phyloP scores from a whole-genome alignment of 2,329 filamentous ascomycete genomes.

The Aspergillus unguis region DNA sequence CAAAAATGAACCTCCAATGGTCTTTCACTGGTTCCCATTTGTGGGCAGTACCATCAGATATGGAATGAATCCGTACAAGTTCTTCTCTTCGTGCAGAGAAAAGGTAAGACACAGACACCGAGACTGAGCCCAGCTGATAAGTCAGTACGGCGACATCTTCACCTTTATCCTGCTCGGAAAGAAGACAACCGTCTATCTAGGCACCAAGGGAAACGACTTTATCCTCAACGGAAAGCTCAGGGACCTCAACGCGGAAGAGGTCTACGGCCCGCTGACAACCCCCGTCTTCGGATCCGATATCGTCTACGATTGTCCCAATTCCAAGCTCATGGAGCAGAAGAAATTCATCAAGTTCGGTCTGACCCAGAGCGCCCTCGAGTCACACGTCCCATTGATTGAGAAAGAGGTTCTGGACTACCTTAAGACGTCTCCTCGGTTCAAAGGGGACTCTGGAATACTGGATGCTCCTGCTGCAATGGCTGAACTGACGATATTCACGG shows the following conservation, averaged over 20 bases:
- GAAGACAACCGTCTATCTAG: conserved; percentile 82
- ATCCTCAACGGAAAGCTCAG: conserved; percentile 88
- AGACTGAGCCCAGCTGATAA: conserved; percentile 11
- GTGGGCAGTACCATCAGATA: conserved; percentile 46
- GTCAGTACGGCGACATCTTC: conserved; percentile 82
- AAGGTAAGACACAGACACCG: conserved; percentile 58
- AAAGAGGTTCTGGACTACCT: conserved; percentile 57
- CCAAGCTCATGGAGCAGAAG: conserved; percentile 95
- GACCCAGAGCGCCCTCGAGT: conserved; percentile 57
- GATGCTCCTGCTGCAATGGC: conserved; percentile 67
- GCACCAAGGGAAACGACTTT: conserved; percentile 82
- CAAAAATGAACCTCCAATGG: conserved; percentile 70
- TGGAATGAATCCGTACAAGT: conserved; percentile 65
- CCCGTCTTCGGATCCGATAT: conserved; percentile 78
- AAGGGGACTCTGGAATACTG: conserved; percentile 58
- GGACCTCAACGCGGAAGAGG: conserved; percentile 86
- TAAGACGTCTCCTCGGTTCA: conserved; percentile 54
- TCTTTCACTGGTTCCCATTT: conserved; percentile 74
- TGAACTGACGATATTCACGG: conserved; percentile 79
- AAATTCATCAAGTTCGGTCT: conserved; percentile 69
- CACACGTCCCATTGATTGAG: conserved; percentile 81
- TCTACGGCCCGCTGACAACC: conserved; percentile 72
- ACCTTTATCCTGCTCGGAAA: conserved; percentile 85
- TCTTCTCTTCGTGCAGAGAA: conserved; percentile 69
- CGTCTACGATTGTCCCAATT: conserved; percentile 86